A percentile compares a stretch with the other conserved stretches of the same genome.
phyloP scores from a whole-genome alignment of 495 filamentous ascomycete genomes.

The Xylaria telfairii region DNA sequence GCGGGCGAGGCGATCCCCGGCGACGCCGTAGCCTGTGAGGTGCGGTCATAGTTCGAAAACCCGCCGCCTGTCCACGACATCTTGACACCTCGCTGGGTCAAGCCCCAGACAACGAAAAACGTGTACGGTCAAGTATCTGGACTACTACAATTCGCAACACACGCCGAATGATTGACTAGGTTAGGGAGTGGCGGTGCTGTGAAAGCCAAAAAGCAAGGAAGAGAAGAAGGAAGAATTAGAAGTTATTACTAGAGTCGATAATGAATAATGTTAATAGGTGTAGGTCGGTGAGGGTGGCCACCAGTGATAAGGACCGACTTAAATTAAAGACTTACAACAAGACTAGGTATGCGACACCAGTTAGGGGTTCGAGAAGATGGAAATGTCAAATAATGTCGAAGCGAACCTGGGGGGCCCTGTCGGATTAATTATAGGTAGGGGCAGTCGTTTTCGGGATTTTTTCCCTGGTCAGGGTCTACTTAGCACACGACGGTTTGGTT shows the following conservation, averaged over 20 bases:
- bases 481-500: not conserved
- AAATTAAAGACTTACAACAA: slow-evolving; percentile 7
- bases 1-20: slow-evolving; percentile 23
- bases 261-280: not conserved
- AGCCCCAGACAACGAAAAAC: not conserved
- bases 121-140: not conserved
- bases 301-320: not conserved
- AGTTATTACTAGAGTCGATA: slow-evolving; percentile 12
- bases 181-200: not conserved
- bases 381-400: not conserved
- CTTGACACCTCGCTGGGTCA: slow-evolving; percentile 26
- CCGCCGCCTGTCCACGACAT: slow-evolving; percentile 53
- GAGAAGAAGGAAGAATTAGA: slow-evolving; percentile 11
- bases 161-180: not conserved
- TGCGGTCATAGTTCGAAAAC: slow-evolving; percentile 54
- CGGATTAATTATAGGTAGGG: slow-evolving; percentile 2
- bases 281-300: not conserved
- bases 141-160: not conserved
- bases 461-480: not conserved
- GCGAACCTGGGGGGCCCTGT: slow-evolving; percentile 5
- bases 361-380: not conserved
- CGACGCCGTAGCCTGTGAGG: slow-evolving; percentile 44
- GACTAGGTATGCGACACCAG: not conserved
- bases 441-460: not conserved
- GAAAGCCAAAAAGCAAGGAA: not conserved